phyloP scores from a whole-genome alignment of 139 green algal genomes.

The Closterium sp. region DNA sequence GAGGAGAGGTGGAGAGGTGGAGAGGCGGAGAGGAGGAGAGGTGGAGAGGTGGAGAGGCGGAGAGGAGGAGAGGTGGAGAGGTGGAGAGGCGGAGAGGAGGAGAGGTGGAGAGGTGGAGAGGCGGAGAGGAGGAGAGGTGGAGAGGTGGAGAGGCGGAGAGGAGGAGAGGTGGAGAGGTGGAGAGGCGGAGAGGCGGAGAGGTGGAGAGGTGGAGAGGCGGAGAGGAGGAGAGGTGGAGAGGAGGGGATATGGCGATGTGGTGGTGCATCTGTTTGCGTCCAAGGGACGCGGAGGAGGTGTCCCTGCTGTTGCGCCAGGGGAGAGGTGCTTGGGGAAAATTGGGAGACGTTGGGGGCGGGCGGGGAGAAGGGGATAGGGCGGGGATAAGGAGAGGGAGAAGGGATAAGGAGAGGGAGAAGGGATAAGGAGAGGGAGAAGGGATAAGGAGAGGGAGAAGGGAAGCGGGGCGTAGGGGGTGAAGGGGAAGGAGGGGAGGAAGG shows the following conservation, averaged over 20 bases:
- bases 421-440: background rate
- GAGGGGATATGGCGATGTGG: conserved; percentile 51
- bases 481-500: background rate
- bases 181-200: background rate
- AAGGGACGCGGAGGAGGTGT: conserved; percentile 10
- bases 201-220: background rate
- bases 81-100: too few relatives aligned
- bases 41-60: background rate
- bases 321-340: too few relatives aligned
- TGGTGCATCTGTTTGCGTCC: conserved; percentile 58
- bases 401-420: background rate
- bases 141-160: too few relatives aligned
- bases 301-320: too few relatives aligned
- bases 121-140: background rate
- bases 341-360: too few relatives aligned
- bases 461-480: background rate
- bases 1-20: too few relatives aligned
- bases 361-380: too few relatives aligned
- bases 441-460: background rate
- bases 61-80: too few relatives aligned
- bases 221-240: background rate
- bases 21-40: background rate
- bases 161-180: too few relatives aligned
- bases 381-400: too few relatives aligned
- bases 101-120: background rate